Conservation (phyloP, 345 rosid species). For the Populus ilicifolia region DNA sequence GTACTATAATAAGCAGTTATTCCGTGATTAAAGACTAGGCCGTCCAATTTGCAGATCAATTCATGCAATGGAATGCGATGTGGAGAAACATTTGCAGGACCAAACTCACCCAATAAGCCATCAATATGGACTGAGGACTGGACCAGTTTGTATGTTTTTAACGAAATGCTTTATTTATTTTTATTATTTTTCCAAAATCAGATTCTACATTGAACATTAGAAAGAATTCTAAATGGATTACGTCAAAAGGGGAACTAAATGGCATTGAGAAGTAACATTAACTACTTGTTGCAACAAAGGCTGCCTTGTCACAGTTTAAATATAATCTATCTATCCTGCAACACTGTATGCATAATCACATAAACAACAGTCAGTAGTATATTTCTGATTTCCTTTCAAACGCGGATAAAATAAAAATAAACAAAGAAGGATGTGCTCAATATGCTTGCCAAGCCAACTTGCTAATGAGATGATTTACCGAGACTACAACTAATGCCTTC, state of each 20-base stretch:
- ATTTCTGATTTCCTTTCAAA: too few relatives aligned
- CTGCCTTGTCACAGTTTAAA: too few relatives aligned
- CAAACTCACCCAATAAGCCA: slow-evolving; percentile 81
- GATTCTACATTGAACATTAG: neutral
- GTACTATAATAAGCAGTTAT: neutral
- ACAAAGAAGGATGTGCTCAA: neutral
- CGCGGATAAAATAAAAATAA: neutral
- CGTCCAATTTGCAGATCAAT: slow-evolving; percentile 46
- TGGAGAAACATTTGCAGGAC: slow-evolving; percentile 74
- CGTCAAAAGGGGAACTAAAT: too few relatives aligned
- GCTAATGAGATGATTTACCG: neutral
- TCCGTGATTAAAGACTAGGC: neutral
- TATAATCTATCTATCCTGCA: too few relatives aligned
- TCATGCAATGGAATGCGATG: slow-evolving; percentile 77
- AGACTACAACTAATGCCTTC: neutral
- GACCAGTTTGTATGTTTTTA: slow-evolving; percentile 64
- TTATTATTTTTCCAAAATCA: neutral
- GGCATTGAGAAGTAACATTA: too few relatives aligned
- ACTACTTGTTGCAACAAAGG: neutral
- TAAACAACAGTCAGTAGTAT: too few relatives aligned
- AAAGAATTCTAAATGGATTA: neutral
- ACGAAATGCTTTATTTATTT: neutral
- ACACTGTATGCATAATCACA: too few relatives aligned
- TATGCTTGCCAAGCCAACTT: neutral
- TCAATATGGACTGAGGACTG: slow-evolving; percentile 87